phyloP scores from a whole-genome alignment of 2,329 filamentous ascomycete genomes.

The Penicillium sp. region DNA sequence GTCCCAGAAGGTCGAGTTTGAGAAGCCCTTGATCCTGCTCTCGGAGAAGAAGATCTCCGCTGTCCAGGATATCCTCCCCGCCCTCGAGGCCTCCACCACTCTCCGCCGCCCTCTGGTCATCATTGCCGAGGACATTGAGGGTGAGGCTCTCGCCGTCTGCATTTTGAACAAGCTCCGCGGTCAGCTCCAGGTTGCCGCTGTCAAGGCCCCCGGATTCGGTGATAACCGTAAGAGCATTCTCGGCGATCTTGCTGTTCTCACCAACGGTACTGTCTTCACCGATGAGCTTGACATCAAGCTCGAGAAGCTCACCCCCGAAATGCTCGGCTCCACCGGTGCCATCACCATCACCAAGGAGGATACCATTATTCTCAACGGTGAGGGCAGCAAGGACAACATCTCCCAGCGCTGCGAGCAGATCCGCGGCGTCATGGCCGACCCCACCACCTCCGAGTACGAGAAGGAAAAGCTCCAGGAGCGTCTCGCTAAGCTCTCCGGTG shows the following conservation, averaged over 20 bases:
- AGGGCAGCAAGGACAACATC: slow-evolving; percentile 91
- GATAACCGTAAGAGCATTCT: slow-evolving; percentile 99
- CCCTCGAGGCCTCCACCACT: slow-evolving; percentile 95
- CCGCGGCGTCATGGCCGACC: slow-evolving; percentile 91
- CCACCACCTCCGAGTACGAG: slow-evolving; percentile 96
- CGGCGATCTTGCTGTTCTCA: slow-evolving; percentile 91
- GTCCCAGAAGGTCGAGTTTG: slow-evolving; percentile 98
- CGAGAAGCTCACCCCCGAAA: slow-evolving; percentile 92
- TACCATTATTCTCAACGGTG: slow-evolving; percentile 96
- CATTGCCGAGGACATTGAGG: slow-evolving; percentile 98
- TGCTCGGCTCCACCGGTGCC: slow-evolving; percentile 94
- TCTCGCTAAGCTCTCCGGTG: slow-evolving; percentile 97
- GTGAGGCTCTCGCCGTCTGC: slow-evolving; percentile 96
- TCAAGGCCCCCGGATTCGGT: slow-evolving; percentile 98
- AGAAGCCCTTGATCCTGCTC: slow-evolving; percentile 97
- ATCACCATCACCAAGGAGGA: slow-evolving; percentile 99
- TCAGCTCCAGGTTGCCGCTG: slow-evolving; percentile 95
- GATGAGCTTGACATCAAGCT: slow-evolving; percentile 99
- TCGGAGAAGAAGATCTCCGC: slow-evolving; percentile 99
- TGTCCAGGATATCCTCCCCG: slow-evolving; percentile 97
- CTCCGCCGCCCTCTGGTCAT: slow-evolving; percentile 94
- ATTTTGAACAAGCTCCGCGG: slow-evolving; percentile 99
- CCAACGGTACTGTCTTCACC: slow-evolving; percentile 95
- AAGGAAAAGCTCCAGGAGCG: slow-evolving; percentile 99
- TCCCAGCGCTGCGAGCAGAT: slow-evolving; percentile 98